Evolutionary conservation across 805 yeast genomes (phyloP), one percentile per base, ranked within the genome.

Genomic region (Metschnikowia hibisci): DNA sequence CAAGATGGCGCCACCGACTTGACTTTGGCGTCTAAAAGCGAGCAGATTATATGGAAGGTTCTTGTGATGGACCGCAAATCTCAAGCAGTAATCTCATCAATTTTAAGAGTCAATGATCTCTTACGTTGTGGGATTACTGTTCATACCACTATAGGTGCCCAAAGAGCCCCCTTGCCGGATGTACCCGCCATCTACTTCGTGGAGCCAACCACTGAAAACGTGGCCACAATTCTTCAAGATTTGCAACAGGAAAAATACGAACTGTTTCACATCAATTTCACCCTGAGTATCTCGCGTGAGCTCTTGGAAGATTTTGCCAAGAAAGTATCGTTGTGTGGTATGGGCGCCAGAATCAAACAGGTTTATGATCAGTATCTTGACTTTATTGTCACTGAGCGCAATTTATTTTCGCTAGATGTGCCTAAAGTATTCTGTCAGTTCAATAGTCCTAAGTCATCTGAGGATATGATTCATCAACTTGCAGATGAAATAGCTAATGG

Each of bases 151-250:
- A 80, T 91, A 42, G 72, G 73, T 43, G 73, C 88, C 36, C 78
- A 76, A 45, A 73, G 99, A 48, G 79, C 90, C n/a, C 77, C 91
- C 1, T 73, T 93, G 40, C 90, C 95, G 1, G 99, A 93, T 56
- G 98, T 91, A 11, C 97, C 98, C 0, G 98, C 81, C 3, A 79
- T 93, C 35, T 93, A 93, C 65, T 91, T 93, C 55, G 84, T 93
- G 27, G 84, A 85, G 45, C 98, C 99, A 5, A 85, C 93, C 0
- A 69, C 75, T 22, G 91, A 79, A 37, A 93, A 93, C 59, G 72
- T 93, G 32, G 67, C 77, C 25, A 58, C 66, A 26, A 85, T 93
- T 29, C 76, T 87, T 9, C 74, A 78, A 39, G 99, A 93, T 60
- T 65, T 93, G 43, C 76, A 78, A 25, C 68, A 69, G 33, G 95